Evolutionary conservation across 805 yeast genomes (phyloP).

Genomic region (Naumovozyma baii): DNA sequence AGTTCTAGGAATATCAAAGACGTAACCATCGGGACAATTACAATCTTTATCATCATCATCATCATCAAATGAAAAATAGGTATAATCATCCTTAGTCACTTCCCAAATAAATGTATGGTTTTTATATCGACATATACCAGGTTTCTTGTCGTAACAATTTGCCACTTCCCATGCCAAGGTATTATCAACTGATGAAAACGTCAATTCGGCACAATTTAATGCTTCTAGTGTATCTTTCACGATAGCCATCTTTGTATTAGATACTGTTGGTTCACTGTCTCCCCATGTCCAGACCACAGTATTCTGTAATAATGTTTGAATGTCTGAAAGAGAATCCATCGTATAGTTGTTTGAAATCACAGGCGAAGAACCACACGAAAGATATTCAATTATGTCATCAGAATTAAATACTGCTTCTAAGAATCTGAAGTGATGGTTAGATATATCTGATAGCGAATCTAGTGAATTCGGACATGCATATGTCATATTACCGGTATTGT

Average conservation of each 20-base stretch:
- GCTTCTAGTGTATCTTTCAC: slow-evolving; percentile 28
- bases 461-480: slow-evolving; percentile 14
- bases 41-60: slow-evolving; percentile 10
- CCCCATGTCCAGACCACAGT: slow-evolving; percentile 70
- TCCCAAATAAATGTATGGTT: slow-evolving; percentile 37
- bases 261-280: slow-evolving; percentile 38
- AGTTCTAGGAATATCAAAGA: slow-evolving; percentile 41
- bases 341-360: slow-evolving; percentile 38
- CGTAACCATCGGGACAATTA: slow-evolving; percentile 31
- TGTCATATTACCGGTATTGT: slow-evolving; percentile 14
- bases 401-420: slow-evolving; percentile 38
- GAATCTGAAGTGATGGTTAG: slow-evolving; percentile 31
- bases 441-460: slow-evolving; percentile 7
- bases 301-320: slow-evolving; percentile 27
- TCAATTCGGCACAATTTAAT: slow-evolving; percentile 37
- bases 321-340: slow-evolving; percentile 15
- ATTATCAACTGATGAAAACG: slow-evolving; percentile 11
- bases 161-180: slow-evolving; percentile 51
- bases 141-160: slow-evolving; percentile 50
- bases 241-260: slow-evolving; percentile 5
- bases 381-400: slow-evolving; percentile 30
- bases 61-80: slow-evolving; percentile 37
- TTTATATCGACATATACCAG: slow-evolving; percentile 46
- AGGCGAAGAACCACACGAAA: slow-evolving; percentile 58
- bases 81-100: slow-evolving; percentile 24